Evolutionary conservation across 345 rosid genomes (phyloP), one percentile per base, ranked within the genome.

Genomic region (Rhodamnia argentea): DNA sequence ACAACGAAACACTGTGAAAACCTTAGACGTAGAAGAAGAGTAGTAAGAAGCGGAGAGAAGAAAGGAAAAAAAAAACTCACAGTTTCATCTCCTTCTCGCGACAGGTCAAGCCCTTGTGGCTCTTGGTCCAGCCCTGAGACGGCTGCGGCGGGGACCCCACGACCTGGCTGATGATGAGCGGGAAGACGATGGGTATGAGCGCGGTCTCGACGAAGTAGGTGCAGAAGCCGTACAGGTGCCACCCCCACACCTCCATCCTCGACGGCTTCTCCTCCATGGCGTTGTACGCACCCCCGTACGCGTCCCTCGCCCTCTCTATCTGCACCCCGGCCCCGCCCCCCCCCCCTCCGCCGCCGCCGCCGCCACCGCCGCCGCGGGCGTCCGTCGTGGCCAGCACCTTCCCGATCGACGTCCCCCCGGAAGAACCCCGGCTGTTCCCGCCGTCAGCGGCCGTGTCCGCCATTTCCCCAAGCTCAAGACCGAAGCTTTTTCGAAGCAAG

Each of bases 221-320:
- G 86, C 94, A 90, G 10, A 92, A 82, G 23, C 90, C 94, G 78
- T 94, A 91, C 55, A 91, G 89, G 86, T 90, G 91, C 96, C 96
- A 94, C 37, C 83, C 74, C 93, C 92, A 94, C 32, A 90, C 86
- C 83, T 94, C 95, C 29, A 29, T 40, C 76, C 82, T 92, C 2
- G 87, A 15, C 12, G 96, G 94, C 87, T 86, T 89, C 42, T 83
- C 89, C 84, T 81, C 84, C 26, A 84, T 52, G 52, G 86, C 83
- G 18, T 82, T 47, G 59, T 82, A 55, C 44, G 42, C 86, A 50
- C 52, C 52, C 13, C 52, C 57, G 84, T 88, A 84, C 26, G 40
- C 85, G 50, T 81, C 89, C 52, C 57, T 60, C 5, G 83, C 91
- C 60, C 89, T 88, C 89, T 91, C 88, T 55, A 86, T 59, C 51